phyloP scores from a whole-genome alignment of 169 alveolate species.

The Ichthyophthirius multifiliis region DNA sequence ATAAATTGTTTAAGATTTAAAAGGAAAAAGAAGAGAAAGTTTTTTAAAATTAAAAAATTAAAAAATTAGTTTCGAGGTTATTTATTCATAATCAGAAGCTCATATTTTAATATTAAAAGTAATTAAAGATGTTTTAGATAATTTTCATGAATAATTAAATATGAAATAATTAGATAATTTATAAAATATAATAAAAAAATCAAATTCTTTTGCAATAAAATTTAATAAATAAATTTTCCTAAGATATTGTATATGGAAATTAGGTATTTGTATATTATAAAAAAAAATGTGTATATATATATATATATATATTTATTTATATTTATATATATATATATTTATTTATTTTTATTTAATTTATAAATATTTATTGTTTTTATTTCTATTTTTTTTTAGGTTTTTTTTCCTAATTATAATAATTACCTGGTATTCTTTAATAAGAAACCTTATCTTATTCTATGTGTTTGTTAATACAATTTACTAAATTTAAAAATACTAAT shows the following conservation, averaged over 20 bases:
- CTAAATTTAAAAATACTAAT: slow-evolving; percentile 17
- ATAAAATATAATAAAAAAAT: slow-evolving; percentile 29
- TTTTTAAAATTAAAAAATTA: too few relatives aligned
- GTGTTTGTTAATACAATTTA: slow-evolving; percentile 11
- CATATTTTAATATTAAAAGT: slow-evolving; percentile 39
- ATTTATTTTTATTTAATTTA: too few relatives aligned
- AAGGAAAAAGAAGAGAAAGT: slow-evolving; percentile 3
- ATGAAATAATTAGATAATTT: slow-evolving; percentile 21
- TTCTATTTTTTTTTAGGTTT: slow-evolving; percentile 23
- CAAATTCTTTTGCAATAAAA: slow-evolving; percentile 51
- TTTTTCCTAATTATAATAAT: slow-evolving; percentile 42
- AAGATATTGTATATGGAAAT: slow-evolving; percentile 59
- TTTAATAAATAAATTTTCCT: slow-evolving; percentile 49
- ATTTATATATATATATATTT: too few relatives aligned
- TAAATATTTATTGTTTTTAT: background rate
- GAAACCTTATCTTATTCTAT: slow-evolving; percentile 54
- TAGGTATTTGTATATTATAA: background rate
- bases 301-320: too few relatives aligned
- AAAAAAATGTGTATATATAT: too few relatives aligned
- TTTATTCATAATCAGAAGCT: slow-evolving; percentile 48
- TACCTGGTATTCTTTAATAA: slow-evolving; percentile 58
- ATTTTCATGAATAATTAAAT: slow-evolving; percentile 34
- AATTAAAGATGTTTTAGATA: slow-evolving; percentile 36
- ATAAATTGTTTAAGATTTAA: background rate
- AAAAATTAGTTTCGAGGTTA: slow-evolving; percentile 45